Evolutionary conservation across 139 green algal genomes (phyloP), one percentile per base, ranked within the genome.

Genomic region (Chlorella ohadii): DNA sequence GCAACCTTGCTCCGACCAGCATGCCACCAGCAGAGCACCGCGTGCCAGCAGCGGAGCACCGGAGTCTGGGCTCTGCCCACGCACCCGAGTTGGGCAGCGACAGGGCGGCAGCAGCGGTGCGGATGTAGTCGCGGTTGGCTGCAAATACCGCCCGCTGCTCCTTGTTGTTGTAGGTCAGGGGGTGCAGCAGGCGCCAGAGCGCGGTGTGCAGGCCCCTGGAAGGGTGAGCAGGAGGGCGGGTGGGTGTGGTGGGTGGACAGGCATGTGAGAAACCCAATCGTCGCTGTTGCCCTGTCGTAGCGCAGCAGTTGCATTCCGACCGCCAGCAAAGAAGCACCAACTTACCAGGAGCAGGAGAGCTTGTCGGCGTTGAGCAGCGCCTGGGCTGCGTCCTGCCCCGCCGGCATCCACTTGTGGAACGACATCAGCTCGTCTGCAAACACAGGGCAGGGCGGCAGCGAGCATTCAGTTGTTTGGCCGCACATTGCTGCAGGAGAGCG

Each of bases 361-460:
- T 83, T 83, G 78, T 83, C 78, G 27, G 78, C 63, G 78, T 83
- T 83, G 28, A 83, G 78, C 39, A 73, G 39, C 78, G n/a, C 78
- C 78, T 83, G 78, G 28, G 78, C 63, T 3, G 78, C 28, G 39
- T 83, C 78, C 39, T 83, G 63, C 6, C 78, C 78, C 28, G 17
- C 41, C 5, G 78, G 78, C 78, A 83, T 83, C 78, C 78, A 83
- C 63, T 83, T 83, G 78, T 75, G 78, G 78, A 75, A 83, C 28
- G 63, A 63, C 78, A 83, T 83, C 27, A 83, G 63, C 78, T 83
- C 78, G n/a, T 83, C 78, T 56, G 68, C 68, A 47, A 28, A n/a
- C n/a, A n/a, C 6, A 17, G 31, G 66, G 66, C 1, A 15, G 66
- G 33, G 31, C 17, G 66, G 31, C 3, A 72, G 5, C 39, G 64